A percentile compares a stretch with the other conserved stretches of the same genome.
Conservation (phyloP, 352 stramenopile genomes). For the Pythium graminicola region DNA sequence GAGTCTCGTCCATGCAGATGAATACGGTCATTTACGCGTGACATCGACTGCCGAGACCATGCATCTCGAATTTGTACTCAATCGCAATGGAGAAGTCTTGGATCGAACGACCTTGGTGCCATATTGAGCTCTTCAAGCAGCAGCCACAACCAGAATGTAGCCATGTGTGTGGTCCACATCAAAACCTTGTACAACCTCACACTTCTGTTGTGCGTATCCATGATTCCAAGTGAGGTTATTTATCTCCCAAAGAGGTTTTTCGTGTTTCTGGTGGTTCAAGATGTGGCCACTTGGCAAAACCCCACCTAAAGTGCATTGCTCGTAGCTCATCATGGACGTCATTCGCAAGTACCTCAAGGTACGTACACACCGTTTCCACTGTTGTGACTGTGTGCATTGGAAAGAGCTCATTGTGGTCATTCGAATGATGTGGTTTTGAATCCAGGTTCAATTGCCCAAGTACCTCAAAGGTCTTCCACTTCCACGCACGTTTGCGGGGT, state of each 20-base stretch:
- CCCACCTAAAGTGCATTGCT: too few relatives aligned
- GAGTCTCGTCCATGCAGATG: constrained; percentile 57
- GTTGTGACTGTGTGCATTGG: neutral
- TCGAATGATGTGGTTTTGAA: neutral
- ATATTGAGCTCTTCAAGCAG: constrained; percentile 3
- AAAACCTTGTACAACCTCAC: neutral
- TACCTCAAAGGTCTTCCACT: constrained; percentile 81
- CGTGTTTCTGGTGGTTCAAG: constrained; percentile 24
- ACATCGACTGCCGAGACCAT: constrained; percentile 32
- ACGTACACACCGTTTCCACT: neutral
- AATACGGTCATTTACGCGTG: constrained; percentile 64
- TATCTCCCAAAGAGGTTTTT: constrained; percentile 14
- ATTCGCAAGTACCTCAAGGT: constrained; percentile 81
- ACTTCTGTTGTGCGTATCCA: constrained; percentile 9
- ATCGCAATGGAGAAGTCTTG: constrained; percentile 57
- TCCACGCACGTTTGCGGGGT: constrained; percentile 72
- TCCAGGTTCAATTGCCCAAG: constrained; percentile 56
- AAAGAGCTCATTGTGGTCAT: constrained; percentile 7
- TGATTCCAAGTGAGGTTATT: constrained; percentile 16
- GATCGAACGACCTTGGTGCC: constrained; percentile 37
- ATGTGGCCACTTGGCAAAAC: too few relatives aligned
- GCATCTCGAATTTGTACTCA: constrained; percentile 59
- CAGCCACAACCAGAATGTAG: constrained; percentile 11
- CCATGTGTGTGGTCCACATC: constrained; percentile 21
- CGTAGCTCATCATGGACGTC: constrained; percentile 65